Evolutionary conservation across 164 flowering plant species (phyloP).

Genomic region (Stephania japonica): DNA sequence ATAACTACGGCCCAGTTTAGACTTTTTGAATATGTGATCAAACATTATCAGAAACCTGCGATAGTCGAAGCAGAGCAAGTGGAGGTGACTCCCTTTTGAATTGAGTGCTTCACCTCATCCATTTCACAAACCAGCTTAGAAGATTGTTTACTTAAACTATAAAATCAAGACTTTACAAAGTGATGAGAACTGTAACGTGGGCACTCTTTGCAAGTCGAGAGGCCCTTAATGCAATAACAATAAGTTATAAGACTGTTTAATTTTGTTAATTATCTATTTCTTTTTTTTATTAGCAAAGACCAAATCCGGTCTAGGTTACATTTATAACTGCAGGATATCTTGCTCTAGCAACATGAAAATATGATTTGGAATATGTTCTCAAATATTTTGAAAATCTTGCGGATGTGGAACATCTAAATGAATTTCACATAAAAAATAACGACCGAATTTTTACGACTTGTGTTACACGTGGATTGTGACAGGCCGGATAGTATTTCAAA

Average conservation of each 20-base stretch:
- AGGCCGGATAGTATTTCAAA: no score
- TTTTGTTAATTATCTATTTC: no score
- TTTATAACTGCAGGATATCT: no score
- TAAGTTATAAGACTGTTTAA: conserved; percentile 69
- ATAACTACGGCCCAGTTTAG: conserved; percentile 86
- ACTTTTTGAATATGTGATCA: conserved; percentile 79
- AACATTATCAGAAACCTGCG: conserved; percentile 43
- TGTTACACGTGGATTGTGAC: no score
- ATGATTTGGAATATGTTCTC: no score
- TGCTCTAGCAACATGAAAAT: no score
- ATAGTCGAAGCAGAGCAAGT: conserved; percentile 52
- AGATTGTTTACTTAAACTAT: not conserved
- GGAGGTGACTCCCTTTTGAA: conserved; percentile 45
- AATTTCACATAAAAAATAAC: no score
- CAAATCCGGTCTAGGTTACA: no score
- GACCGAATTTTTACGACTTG: no score
- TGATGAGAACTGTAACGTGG: conserved; percentile 87
- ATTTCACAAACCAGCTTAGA: not conserved
- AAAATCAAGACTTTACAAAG: conserved; percentile 58
- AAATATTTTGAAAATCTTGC: no score
- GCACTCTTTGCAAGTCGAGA: conserved; percentile 80
- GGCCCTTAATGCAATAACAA: conserved; percentile 86
- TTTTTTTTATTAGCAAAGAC: no score
- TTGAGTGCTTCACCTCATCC: not conserved
- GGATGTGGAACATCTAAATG: no score